A percentile compares a stretch with the other conserved stretches of the same genome.
phyloP scores from a whole-genome alignment of 176 grass and related monocot species.

The Hordeum vulgare region DNA sequence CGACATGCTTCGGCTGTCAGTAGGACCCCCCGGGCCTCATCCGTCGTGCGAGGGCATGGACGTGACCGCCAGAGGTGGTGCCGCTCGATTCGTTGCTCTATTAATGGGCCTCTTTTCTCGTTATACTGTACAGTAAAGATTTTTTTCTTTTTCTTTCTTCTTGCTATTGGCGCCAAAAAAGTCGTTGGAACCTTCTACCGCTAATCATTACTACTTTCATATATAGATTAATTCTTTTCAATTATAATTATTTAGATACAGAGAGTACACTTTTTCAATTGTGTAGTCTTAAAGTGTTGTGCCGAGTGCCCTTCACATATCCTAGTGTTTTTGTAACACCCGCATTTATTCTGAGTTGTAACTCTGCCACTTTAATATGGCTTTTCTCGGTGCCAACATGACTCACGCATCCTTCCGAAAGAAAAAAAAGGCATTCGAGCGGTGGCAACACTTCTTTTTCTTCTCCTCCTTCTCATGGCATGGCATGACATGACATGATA shows the following conservation, averaged over 20 bases:
- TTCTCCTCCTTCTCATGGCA: background rate
- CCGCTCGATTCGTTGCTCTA: constrained; percentile 1
- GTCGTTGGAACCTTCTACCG: background rate
- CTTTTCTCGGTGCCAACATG: background rate
- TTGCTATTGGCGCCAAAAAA: background rate
- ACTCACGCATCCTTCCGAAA: background rate
- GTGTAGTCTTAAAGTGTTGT: background rate
- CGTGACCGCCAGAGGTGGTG: background rate
- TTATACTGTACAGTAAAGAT: too few species aligned
- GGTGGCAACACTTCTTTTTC: background rate
- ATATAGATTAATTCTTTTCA: too few species aligned
- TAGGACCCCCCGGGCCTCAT: background rate
- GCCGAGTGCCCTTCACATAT: background rate
- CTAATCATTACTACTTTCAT: background rate
- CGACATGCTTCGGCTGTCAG: constrained; percentile 5
- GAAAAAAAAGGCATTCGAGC: too few species aligned
- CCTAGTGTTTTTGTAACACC: background rate
- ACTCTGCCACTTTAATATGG: background rate
- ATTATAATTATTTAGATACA: too few species aligned
- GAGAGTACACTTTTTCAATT: background rate
- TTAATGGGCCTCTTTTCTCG: background rate
- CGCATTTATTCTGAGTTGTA: background rate
- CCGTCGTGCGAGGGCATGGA: background rate
- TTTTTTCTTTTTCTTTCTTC: background rate
- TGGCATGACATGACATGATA: background rate